phyloP scores from a whole-genome alignment of 495 filamentous ascomycete species.

The Podospora fimiseda region DNA sequence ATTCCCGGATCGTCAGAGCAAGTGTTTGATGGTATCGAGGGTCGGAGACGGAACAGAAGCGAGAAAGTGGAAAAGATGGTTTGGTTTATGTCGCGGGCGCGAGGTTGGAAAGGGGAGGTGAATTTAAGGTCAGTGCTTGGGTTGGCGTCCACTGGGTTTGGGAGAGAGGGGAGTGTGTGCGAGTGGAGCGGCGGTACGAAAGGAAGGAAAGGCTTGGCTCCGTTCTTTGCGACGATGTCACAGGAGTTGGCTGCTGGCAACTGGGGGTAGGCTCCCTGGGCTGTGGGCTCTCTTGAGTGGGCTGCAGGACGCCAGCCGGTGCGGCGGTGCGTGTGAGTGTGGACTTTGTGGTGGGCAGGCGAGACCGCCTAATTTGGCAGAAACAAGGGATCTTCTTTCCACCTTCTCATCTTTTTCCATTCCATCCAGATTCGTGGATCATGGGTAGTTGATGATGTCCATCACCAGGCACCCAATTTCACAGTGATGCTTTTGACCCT shows the following conservation, averaged over 20 bases:
- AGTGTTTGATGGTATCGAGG: constrained; percentile 28
- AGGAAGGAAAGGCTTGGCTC: constrained; percentile 24
- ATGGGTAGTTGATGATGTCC: too few species aligned
- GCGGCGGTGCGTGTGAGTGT: constrained; percentile 1
- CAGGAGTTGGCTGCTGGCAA: constrained; percentile 8
- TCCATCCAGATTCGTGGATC: background rate
- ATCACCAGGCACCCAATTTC: too few species aligned
- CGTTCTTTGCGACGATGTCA: constrained; percentile 29
- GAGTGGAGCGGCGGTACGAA: constrained; percentile 18
- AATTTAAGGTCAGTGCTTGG: constrained; percentile 44
- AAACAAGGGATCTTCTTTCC: constrained; percentile 31
- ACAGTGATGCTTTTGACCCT: too few species aligned
- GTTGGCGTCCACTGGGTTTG: constrained; percentile 25
- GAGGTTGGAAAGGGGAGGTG: constrained; percentile 46
- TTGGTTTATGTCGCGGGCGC: constrained; percentile 16
- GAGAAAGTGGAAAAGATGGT: constrained; percentile 30
- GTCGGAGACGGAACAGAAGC: constrained; percentile 33
- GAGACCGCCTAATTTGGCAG: constrained; percentile 35
- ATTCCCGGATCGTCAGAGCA: constrained; percentile 40
- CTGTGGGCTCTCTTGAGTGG: constrained; percentile 9
- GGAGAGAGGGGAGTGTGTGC: constrained; percentile 22
- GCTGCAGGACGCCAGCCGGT: constrained; percentile 5
- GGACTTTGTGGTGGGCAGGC: constrained; percentile 20
- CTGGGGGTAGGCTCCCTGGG: background rate
- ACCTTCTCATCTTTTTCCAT: constrained; percentile 19